phyloP scores from a whole-genome alignment of 352 stramenopile species.

The Phytophthora vignae region DNA sequence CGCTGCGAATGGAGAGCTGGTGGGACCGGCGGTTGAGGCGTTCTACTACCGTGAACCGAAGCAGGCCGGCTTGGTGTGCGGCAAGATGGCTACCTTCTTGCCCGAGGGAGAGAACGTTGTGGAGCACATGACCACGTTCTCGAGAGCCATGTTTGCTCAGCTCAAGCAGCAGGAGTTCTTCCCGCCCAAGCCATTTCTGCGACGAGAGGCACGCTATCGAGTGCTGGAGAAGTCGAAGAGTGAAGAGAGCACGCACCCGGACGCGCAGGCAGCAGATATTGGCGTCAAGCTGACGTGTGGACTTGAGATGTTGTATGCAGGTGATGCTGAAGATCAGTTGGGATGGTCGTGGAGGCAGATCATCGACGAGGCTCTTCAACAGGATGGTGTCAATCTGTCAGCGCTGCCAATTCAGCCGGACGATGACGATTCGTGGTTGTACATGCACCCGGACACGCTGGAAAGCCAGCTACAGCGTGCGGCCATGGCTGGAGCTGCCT shows the following conservation, averaged over 20 bases:
- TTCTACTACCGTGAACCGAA: constrained; percentile 80
- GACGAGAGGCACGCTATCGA: constrained; percentile 25
- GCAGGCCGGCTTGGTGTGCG: constrained; percentile 54
- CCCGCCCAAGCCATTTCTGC: constrained; percentile 66
- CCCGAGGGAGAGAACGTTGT: constrained; percentile 25
- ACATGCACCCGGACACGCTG: constrained; percentile 76
- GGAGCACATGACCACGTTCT: constrained; percentile 63
- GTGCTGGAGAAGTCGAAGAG: constrained; percentile 15
- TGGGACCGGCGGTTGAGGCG: constrained; percentile 65
- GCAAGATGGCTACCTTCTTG: constrained; percentile 64
- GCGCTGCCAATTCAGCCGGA: constrained; percentile 34
- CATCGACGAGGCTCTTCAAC: constrained; percentile 46
- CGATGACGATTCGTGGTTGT: constrained; percentile 85
- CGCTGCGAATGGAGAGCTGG: constrained; percentile 27
- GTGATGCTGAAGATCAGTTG: constrained; percentile 54
- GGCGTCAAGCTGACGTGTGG: constrained; percentile 84
- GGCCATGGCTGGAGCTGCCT: constrained; percentile 17
- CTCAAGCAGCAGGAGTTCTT: constrained; percentile 83
- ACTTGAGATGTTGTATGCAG: constrained; percentile 72
- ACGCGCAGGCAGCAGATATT: constrained; percentile 57
- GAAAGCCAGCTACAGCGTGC: constrained; percentile 67
- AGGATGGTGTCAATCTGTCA: neutral
- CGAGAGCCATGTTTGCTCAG: constrained; percentile 86
- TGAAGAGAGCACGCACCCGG: constrained; percentile 22
- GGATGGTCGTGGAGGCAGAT: constrained; percentile 43